Base-by-base conservation (phyloP, 495 filamentous ascomycete species). In the Daldinia bambusicola region DNA sequence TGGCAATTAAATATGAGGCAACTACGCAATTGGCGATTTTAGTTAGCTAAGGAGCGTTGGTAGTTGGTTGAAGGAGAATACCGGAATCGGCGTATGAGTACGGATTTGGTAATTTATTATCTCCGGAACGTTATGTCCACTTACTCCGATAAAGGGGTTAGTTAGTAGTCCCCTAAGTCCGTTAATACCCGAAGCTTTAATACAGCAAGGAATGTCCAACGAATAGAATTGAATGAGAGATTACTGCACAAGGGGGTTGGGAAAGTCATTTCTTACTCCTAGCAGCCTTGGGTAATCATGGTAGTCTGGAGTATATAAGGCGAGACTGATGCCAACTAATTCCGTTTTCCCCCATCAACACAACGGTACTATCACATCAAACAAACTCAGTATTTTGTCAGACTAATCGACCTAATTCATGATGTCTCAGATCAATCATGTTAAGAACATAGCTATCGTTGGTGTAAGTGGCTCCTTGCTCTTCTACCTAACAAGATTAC, bases 401-500 rank as follows among this genome's bases (percentile, higher is more conserved):
- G 3, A 48, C 18, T 2, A 4, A 0, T 5, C 8, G 12, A 5
- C 9, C 4, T 22, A 20, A 48, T 2, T 22, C 3, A 2, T 22
- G n/a, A 77, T 77, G 75, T 59, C 75, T 13, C 16, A 60, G 34
- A 63, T 22, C 48, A 86, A 85, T 70, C 69, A 69, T 65, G 74
- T 87, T 58, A 78, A 82, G 66, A 83, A 81, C 12, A 75, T 86
- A 1, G 84, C 82, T 52, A 78, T 87, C 22, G 81, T 86, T 9
- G 85, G 84, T 1, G 81, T 84, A 79, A 76, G 80, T 76, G 2
- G 16, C 26, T 40, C 6, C 3, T 16, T 41, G 1, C 3, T 26
- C 26, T 26, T 26, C 26, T 26, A 26, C 3, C 26, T 26, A 26
- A 26, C 3, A 26, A 26, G 26, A 26, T 26, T 26, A 3, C 26